Conservation (phyloP, 768 basidiomycete genomes). For the Leccinum rimulosum region DNA sequence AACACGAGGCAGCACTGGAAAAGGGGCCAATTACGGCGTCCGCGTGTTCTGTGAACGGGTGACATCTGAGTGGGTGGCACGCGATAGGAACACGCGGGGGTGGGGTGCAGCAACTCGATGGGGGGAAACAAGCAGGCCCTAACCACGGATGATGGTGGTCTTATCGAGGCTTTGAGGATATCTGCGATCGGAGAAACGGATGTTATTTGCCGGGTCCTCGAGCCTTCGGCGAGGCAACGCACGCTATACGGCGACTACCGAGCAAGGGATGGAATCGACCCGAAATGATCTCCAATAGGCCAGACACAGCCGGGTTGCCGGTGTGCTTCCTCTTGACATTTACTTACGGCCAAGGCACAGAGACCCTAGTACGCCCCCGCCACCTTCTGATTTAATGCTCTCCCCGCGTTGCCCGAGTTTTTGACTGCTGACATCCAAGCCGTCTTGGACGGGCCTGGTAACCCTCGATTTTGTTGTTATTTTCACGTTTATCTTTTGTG, state of each 20-base stretch:
- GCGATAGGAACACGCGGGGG: constrained; percentile 8
- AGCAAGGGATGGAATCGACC: neutral
- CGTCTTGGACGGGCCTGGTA: neutral
- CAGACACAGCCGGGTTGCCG: neutral
- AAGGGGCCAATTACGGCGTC: constrained; percentile 19
- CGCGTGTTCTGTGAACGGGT: constrained; percentile 8
- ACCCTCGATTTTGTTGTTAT: too few relatives aligned
- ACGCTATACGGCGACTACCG: neutral
- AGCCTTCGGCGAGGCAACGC: neutral
- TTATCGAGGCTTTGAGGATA: neutral
- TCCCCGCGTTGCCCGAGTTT: neutral
- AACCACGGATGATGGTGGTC: neutral
- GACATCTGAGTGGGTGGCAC: constrained; percentile 3
- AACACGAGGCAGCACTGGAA: constrained; percentile 33
- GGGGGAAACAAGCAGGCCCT: neutral
- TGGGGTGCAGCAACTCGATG: neutral
- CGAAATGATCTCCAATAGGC: neutral
- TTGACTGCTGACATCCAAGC: neutral
- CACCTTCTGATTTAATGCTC: neutral
- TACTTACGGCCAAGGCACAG: neutral
- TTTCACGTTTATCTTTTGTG: too few relatives aligned
- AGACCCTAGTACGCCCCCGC: neutral
- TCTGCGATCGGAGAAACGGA: neutral
- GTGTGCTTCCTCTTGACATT: neutral
- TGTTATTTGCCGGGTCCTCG: neutral